A percentile compares a stretch with the other conserved stretches of the same genome.
Evolutionary conservation across 2,329 filamentous ascomycete genomes (phyloP).

Genomic region (Pyricularia pennisetigena): DNA sequence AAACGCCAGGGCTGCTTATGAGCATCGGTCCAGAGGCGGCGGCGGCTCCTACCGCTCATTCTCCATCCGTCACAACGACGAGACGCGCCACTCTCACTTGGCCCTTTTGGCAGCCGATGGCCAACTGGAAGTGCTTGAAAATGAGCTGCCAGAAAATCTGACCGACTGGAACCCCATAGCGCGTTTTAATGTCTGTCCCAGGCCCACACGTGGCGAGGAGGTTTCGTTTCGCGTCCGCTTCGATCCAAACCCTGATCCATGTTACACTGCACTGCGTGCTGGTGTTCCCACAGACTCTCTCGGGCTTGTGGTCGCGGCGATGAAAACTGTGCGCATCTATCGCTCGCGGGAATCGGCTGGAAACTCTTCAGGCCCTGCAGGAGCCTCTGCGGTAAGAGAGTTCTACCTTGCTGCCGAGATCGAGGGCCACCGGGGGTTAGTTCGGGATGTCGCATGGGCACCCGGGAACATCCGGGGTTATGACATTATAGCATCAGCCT

Average conservation of each 20-base stretch:
- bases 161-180: constrained; percentile 68
- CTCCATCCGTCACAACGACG: constrained; percentile 74
- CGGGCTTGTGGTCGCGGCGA: constrained; percentile 74
- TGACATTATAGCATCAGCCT: constrained; percentile 84
- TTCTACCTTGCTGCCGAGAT: constrained; percentile 81
- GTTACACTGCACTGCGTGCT: constrained; percentile 67
- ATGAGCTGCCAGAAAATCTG: constrained; percentile 73
- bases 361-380: constrained; percentile 15
- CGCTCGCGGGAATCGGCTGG: constrained; percentile 48
- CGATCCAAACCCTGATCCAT: constrained; percentile 76
- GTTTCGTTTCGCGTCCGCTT: constrained; percentile 79
- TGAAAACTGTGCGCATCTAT: constrained; percentile 76
- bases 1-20: constrained; percentile 39
- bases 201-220: constrained; percentile 72
- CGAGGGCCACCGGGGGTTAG: constrained; percentile 61
- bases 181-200: constrained; percentile 61
- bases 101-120: constrained; percentile 77
- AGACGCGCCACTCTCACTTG: constrained; percentile 71
- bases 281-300: constrained; percentile 74
- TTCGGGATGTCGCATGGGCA: constrained; percentile 87
- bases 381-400: constrained; percentile 50
- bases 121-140: constrained; percentile 71
- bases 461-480: constrained; percentile 83
- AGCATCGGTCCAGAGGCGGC: constrained; percentile 45
- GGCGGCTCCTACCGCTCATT: constrained; percentile 69